Conservation (phyloP, 2,329 filamentous ascomycete genomes). For the Sporothrix pallida region DNA sequence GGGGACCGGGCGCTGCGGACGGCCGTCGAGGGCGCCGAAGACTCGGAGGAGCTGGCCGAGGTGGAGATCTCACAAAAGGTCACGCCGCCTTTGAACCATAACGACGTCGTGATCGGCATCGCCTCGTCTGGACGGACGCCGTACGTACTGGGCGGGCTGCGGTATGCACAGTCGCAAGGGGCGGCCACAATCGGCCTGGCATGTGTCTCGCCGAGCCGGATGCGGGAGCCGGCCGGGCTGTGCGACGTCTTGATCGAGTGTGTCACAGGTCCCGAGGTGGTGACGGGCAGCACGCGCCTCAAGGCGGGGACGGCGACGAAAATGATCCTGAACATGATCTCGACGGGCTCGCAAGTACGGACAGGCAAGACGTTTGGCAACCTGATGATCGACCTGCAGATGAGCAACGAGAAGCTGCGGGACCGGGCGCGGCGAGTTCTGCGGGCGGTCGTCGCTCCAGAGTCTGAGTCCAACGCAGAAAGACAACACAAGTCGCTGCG, state of each 20-base stretch:
- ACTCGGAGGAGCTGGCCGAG: slow-evolving; percentile 44
- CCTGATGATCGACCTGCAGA: slow-evolving; percentile 36
- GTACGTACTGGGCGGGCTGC: slow-evolving; percentile 49
- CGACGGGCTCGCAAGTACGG: slow-evolving; percentile 50
- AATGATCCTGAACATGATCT: slow-evolving; percentile 52
- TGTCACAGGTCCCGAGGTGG: slow-evolving; percentile 51
- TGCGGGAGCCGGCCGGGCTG: slow-evolving; percentile 28
- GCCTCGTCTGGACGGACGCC: slow-evolving; percentile 52
- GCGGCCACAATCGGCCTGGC: slow-evolving; percentile 49
- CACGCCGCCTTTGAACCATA: slow-evolving; percentile 36
- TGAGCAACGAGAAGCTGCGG: slow-evolving; percentile 36
- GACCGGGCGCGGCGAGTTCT: slow-evolving; percentile 33
- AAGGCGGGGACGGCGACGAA: slow-evolving; percentile 55
- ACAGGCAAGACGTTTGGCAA: slow-evolving; percentile 49
- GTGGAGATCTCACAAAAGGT: slow-evolving; percentile 40
- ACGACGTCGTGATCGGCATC: slow-evolving; percentile 51
- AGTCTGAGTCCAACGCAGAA: too few relatives aligned
- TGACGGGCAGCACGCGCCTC: slow-evolving; percentile 54
- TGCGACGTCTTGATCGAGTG: slow-evolving; percentile 45
- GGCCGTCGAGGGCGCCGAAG: slow-evolving; percentile 52
- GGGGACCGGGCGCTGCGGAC: slow-evolving; percentile 50
- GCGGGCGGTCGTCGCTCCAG: slow-evolving; percentile 26
- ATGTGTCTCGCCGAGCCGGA: slow-evolving; percentile 47
- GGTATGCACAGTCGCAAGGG: slow-evolving; percentile 46
- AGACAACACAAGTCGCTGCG: neutral